Evolutionary conservation across 257 asterid species (phyloP), one percentile per base, ranked within the genome.

Genomic region (Przewalskia tangutica): DNA sequence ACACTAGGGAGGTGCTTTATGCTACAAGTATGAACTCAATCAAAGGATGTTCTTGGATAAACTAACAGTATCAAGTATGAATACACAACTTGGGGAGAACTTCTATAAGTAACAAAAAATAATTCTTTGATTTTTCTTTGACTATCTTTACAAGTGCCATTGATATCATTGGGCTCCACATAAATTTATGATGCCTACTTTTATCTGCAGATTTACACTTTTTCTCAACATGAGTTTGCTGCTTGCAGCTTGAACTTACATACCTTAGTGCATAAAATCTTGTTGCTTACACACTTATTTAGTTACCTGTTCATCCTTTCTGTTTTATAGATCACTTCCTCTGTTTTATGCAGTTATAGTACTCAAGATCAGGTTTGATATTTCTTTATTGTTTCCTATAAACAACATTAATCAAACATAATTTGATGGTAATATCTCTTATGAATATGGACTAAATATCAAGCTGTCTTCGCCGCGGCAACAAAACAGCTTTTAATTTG

Each of bases 171-270:
- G 58, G 42, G 79, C 60, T 48, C 59, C 53, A 20, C 18, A 23
- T 20, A 73, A 51, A 75, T 75, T 42, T 7, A 4, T 27, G n/a
- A 7, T 75, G 46, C 16, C 0, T 75, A 32, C 63, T 23, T 75
- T 42, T 23, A 27, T 51, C 63, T 27, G 23, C 18, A 75, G 27
- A 51, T 23, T 20, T 50, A 50, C 80, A 50, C 62, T 50, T 27
- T 75, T 48, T 7, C 80, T 50, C 80, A 50, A 75, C 79, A 75
- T 23, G 80, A 50, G 42, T 51, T 75, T 75, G 63, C 80, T 50
- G 48, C 63, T 51, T 75, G 46, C 16, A 23, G 23, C 63, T 75
- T 75, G 63, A 27, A 50, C 80, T 50, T 75, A 0, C 38, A 34
- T n/a, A 32, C 46, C 80, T 27, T 4, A 27, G 9, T 51, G 17